Percentiles rank a stretch among this genome's conserved stretches.
These are phyloP conservation scores for Lagenidium giganteum DNA, from an alignment of 352 stramenopile genomes.

Conservation along the genomic window DNA sequence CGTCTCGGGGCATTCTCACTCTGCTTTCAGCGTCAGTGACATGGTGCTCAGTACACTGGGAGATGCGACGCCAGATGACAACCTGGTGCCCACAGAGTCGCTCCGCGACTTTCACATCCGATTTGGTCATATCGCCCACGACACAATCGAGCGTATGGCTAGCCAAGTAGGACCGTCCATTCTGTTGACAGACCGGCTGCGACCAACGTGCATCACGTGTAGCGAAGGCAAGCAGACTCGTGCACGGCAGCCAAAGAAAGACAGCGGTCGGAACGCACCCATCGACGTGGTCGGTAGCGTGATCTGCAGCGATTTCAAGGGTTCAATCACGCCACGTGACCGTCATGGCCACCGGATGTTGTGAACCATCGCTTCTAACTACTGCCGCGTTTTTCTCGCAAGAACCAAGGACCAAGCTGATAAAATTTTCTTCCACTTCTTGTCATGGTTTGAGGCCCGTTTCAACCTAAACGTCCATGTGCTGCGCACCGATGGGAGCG, in stretches of 20 bases:
- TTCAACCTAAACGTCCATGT: constrained; percentile 1
- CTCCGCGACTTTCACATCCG: constrained; percentile 5
- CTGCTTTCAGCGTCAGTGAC: too few relatives aligned
- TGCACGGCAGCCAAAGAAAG: neutral
- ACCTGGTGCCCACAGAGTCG: neutral
- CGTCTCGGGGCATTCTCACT: too few relatives aligned
- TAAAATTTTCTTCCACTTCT: neutral
- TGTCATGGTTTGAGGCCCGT: constrained; percentile 1
- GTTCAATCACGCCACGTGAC: constrained; percentile 1
- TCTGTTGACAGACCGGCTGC: constrained; percentile 1
- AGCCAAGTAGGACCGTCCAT: neutral
- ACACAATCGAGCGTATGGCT: constrained; percentile 7
- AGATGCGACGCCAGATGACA: constrained; percentile 1
- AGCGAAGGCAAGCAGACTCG: constrained; percentile 2
- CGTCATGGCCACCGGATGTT: constrained; percentile 1
- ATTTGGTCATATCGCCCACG: constrained; percentile 5
- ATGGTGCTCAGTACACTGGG: neutral
- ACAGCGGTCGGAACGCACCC: neutral
- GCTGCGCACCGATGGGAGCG: constrained; percentile 1
- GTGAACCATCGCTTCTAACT: constrained; percentile 1
- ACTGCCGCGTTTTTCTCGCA: constrained; percentile 3
- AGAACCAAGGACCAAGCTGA: neutral
- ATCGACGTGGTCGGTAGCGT: constrained; percentile 1
- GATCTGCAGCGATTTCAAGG: constrained; percentile 2
- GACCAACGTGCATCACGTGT: constrained; percentile 1